Base-by-base conservation (phyloP, 768 basidiomycete species). In the Gautieria morchelliformis region DNA sequence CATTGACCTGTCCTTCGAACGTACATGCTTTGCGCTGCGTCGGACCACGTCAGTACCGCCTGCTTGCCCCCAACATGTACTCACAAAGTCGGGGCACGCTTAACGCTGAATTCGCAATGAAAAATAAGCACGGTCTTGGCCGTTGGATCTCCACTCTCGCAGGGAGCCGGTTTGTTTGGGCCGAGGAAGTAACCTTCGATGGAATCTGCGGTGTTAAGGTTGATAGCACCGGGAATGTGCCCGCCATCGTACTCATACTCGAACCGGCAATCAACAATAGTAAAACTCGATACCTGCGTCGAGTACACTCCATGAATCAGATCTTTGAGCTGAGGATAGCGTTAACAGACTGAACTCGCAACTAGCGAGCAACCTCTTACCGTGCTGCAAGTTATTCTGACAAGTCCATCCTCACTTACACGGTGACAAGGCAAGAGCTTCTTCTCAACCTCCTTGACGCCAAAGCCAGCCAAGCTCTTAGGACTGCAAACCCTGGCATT, bases 81-180 rank as follows among this genome's bases (percentile, higher is more conserved):
- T 72, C 68, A 94, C 94, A 95, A 92, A 9, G 95, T 95, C 1
- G 96, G 96, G 0, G 93, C 96, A 44, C 96, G 79, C 72, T 96
- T 96, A 17, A 81, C 86, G 62, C 90, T 93, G 67, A 97, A 97
- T 71, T 99, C 96, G 74, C 96, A 99, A 67, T 99, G 96, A 77
- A 99, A 98, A 47, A 99, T 79, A 42, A 98, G 72, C 33, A 98
- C 74, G 1, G 87, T 93, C 70, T 78, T 80, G 14, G 74, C 72
- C 4, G 63, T 62, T 0, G 69, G 56, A 62, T 93, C 87, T 20
- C 90, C 88, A 68, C 91, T 93, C 41, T 81, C 75, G 35, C 84
- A 85, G 5, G 87, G 81, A 57, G 69, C 74, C 10, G 88, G 87
- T 68, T 78, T 84, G 59, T 69, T 74, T 22, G 71, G 65, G 4